phyloP scores from a whole-genome alignment of 2,329 filamentous ascomycete genomes.

The Knufia fluminis region DNA sequence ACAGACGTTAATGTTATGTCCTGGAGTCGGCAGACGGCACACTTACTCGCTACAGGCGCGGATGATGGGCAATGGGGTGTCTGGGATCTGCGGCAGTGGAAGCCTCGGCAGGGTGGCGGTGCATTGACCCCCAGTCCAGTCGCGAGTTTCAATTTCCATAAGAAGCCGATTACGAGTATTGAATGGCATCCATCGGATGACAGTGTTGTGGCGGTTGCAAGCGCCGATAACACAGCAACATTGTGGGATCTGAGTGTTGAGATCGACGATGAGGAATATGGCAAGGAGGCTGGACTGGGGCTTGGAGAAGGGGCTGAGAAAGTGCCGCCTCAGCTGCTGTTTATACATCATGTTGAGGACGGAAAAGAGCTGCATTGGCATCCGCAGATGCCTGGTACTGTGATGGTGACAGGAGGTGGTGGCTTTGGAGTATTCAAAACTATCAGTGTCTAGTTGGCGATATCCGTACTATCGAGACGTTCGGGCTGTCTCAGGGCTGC shows the following conservation, averaged over 20 bases:
- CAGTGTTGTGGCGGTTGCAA: slow-evolving; percentile 85
- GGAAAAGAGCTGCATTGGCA: slow-evolving; percentile 98
- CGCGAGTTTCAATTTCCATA: slow-evolving; percentile 92
- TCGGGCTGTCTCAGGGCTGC: too few species aligned
- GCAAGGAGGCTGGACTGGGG: slow-evolving; percentile 62
- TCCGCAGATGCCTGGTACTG: slow-evolving; percentile 79
- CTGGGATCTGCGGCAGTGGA: slow-evolving; percentile 96
- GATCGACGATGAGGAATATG: slow-evolving; percentile 84
- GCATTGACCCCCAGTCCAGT: slow-evolving; percentile 61
- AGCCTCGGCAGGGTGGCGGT: slow-evolving; percentile 47
- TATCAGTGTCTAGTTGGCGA: slow-evolving; percentile 57
- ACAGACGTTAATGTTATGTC: slow-evolving; percentile 94
- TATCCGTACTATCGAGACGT: too few species aligned
- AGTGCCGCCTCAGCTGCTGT: slow-evolving; percentile 86
- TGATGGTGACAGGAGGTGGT: slow-evolving; percentile 83
- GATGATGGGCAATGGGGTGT: slow-evolving; percentile 92
- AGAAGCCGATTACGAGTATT: slow-evolving; percentile 88
- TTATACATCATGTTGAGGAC: slow-evolving; percentile 91
- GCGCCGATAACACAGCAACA: slow-evolving; percentile 87
- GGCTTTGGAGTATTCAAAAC: slow-evolving; percentile 76
- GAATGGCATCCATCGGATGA: slow-evolving; percentile 98
- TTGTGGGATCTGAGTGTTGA: slow-evolving; percentile 96
- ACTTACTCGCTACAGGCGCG: slow-evolving; percentile 83
- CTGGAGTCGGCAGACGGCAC: slow-evolving; percentile 81
- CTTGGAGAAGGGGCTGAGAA: slow-evolving; percentile 23